A percentile compares a stretch with the other conserved stretches of the same genome.
phyloP scores from a whole-genome alignment of 768 basidiomycete species.

The Pleurotus tuber-regium region DNA sequence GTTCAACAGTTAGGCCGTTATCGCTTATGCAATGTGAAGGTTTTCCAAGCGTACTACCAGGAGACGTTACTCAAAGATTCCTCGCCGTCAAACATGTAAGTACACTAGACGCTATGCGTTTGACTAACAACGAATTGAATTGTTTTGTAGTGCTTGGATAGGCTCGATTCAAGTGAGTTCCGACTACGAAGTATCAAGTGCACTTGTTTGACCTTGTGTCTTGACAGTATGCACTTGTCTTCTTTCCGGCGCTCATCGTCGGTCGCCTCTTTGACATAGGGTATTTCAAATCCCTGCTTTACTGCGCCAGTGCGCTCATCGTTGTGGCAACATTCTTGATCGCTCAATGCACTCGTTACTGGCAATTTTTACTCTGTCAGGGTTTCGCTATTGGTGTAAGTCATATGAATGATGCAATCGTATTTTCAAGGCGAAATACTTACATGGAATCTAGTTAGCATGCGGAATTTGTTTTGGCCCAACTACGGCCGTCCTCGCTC shows the following conservation, averaged over 20 bases:
- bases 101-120: neutral
- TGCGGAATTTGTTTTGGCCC: constrained; percentile 64
- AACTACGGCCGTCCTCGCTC: constrained; percentile 55
- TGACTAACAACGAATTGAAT: too few relatives aligned
- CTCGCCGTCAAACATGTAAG: constrained; percentile 65
- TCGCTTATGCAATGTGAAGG: constrained; percentile 41
- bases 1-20: too few relatives aligned
- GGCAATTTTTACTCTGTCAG: constrained; percentile 79
- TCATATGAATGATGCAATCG: constrained; percentile 17
- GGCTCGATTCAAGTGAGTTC: constrained; percentile 63
- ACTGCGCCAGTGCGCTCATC: constrained; percentile 46
- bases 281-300: constrained; percentile 51
- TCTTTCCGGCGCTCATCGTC: constrained; percentile 57
- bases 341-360: constrained; percentile 69
- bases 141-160: constrained; percentile 73
- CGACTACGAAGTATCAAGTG: neutral
- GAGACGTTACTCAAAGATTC: constrained; percentile 43
- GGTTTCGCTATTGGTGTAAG: constrained; percentile 62
- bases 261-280: constrained; percentile 78
- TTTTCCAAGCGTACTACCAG: constrained; percentile 75
- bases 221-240: constrained; percentile 57
- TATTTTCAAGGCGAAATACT: too few relatives aligned
- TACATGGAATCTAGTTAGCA: constrained; percentile 29
- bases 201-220: neutral
- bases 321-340: constrained; percentile 60